Evolutionary conservation across 208 protist species (phyloP).

Genomic region (Trypanosoma grayi): DNA sequence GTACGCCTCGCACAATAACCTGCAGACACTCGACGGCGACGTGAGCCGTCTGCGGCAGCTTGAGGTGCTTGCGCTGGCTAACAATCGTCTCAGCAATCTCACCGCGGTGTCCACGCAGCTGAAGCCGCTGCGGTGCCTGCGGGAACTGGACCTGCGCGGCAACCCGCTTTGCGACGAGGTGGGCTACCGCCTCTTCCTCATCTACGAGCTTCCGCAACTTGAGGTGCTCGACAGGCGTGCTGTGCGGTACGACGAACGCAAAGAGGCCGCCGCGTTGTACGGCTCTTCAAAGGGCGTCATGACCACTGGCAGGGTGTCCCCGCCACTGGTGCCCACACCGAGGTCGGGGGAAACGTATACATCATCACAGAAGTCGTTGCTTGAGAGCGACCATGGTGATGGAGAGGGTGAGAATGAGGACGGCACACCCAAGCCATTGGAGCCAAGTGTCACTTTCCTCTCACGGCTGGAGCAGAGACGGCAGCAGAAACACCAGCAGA

Average conservation of each 20-base stretch:
- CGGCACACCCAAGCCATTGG: no score
- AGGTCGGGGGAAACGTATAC: no score
- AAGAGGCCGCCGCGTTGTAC: conserved; percentile 22
- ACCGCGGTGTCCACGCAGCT: conserved; percentile 33
- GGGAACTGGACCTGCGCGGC: conserved; percentile 55
- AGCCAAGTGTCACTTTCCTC: no score
- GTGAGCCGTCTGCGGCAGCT: conserved; percentile 28
- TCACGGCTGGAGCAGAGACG: no score
- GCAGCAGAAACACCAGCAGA: no score
- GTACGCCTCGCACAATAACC: conserved; percentile 20
- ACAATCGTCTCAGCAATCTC: conserved; percentile 63
- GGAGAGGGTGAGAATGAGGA: no score
- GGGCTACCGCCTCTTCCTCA: conserved; percentile 58
- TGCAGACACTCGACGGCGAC: conserved; percentile 23
- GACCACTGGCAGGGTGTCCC: no score
- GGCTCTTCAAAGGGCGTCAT: not conserved
- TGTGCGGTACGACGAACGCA: conserved; percentile 56
- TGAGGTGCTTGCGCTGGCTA: conserved; percentile 53
- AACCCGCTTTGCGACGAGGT: conserved; percentile 70
- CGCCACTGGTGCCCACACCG: no score
- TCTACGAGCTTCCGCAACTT: conserved; percentile 57
- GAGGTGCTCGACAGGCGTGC: conserved; percentile 60
- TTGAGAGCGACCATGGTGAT: no score
- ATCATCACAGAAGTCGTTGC: no score
- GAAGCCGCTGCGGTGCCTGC: conserved; percentile 42